These are phyloP conservation scores for Solanum medicagineum DNA, from an alignment of 257 asterid species.

Conservation along the genomic window DNA sequence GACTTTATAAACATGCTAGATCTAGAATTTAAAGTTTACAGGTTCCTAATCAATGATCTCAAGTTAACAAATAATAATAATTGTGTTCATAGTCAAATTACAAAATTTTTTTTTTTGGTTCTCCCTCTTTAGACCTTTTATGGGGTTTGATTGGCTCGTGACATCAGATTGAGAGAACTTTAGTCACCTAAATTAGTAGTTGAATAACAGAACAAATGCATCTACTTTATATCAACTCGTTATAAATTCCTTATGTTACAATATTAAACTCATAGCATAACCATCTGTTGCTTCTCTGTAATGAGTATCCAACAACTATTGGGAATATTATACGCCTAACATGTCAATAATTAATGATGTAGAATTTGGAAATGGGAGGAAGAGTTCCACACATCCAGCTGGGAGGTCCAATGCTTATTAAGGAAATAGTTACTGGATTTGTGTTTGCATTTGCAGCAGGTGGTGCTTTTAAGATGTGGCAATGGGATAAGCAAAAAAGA, in stretches of 20 bases:
- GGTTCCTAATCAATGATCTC: background rate
- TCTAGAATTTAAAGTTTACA: background rate
- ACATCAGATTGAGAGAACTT: background rate
- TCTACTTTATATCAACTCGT: too few relatives aligned
- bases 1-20: too few relatives aligned
- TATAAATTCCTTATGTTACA: too few relatives aligned
- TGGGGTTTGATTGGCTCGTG: background rate
- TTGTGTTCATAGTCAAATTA: background rate
- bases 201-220: background rate
- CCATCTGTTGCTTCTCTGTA: too few relatives aligned
- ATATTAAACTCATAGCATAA: too few relatives aligned
- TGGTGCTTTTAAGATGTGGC: background rate
- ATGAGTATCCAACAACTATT: too few relatives aligned
- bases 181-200: background rate
- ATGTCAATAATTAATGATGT: background rate
- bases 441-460: background rate
- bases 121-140: background rate
- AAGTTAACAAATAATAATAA: background rate
- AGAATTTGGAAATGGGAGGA: background rate
- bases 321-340: too few relatives aligned
- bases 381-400: slow-evolving; percentile 2
- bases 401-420: slow-evolving; percentile 5
- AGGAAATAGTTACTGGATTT: background rate
- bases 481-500: background rate
- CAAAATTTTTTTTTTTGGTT: background rate